Evolutionary conservation across 2,329 filamentous ascomycete species (phyloP).

Genomic region (Neoascochyta sp.): DNA sequence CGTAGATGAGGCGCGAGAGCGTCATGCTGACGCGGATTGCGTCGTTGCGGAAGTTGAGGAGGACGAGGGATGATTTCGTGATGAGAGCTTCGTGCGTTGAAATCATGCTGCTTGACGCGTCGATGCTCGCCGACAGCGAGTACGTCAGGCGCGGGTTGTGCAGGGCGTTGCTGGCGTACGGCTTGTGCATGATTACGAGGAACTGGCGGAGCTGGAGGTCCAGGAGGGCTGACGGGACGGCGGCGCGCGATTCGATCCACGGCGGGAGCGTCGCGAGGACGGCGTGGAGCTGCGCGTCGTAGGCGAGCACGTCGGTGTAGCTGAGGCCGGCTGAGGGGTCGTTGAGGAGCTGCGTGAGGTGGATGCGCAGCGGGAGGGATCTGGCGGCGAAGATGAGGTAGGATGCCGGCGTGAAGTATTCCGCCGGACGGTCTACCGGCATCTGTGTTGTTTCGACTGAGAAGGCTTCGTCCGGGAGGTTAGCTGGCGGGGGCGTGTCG

Average conservation of each 20-base stretch:
- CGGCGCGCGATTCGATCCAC: constrained; percentile 20
- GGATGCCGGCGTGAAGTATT: constrained; percentile 31
- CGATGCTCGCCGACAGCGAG: constrained; percentile 30
- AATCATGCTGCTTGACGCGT: constrained; percentile 26
- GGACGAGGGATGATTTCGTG: constrained; percentile 14
- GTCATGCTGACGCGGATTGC: constrained; percentile 25
- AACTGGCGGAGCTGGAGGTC: constrained; percentile 35
- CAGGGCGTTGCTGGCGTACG: constrained; percentile 27
- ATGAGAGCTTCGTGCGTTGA: constrained; percentile 20
- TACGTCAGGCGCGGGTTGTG: constrained; percentile 27
- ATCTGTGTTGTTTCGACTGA: constrained; percentile 19
- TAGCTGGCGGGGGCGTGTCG: constrained; percentile 49
- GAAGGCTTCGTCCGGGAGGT: constrained; percentile 51
- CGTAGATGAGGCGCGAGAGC: constrained; percentile 24
- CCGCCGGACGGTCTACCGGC: constrained; percentile 20
- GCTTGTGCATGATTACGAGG: constrained; percentile 32
- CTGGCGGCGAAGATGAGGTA: constrained; percentile 22
- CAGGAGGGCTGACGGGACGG: constrained; percentile 21
- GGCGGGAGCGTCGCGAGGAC: constrained; percentile 19
- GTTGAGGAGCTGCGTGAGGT: constrained; percentile 33
- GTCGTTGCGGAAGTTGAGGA: constrained; percentile 32
- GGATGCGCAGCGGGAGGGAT: constrained; percentile 31
- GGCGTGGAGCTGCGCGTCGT: constrained; percentile 27
- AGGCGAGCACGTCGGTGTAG: constrained; percentile 34
- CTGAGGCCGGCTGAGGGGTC: constrained; percentile 25